Base-by-base conservation (phyloP, 768 basidiomycete species). In the Podaxis sp. region DNA sequence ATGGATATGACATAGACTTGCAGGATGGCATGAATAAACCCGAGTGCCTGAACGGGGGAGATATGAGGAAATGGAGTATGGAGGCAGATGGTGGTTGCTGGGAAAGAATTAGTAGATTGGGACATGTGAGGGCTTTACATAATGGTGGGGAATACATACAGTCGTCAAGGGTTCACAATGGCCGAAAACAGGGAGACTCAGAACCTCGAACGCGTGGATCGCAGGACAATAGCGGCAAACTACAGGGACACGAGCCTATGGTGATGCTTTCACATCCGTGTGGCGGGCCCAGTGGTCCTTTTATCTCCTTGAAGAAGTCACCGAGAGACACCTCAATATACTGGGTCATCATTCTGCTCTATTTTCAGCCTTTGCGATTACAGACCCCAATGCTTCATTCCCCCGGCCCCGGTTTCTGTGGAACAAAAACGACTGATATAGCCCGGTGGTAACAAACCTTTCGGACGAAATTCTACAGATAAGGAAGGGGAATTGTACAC, bases 21-120 rank as follows among this genome's bases (percentile, higher is more conserved):
- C 76, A 76, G 52, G 75, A 75, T 61, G 74, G 76, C 73, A 71
- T 71, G 52, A 40, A 64, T 21, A 57, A 55, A 37, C 28, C 44
- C 18, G 16, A 23, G 47, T n/a, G 46, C 57, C 36, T 58, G 50
- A 47, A 16, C 37, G 51, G 51, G 18, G 50, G 59, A 53, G 59
- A 53, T 53, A 60, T 36, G 59, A 58, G 47, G 11, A 50, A 25
- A 50, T 36, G 47, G 35, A 58, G 59, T 16, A 16, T 27, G 13
- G 48, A 18, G 13, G 52, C 40, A 36, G 32, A 48, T 27, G 51
- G 52, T 25, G 14, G 40, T 28, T 53, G 59, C 42, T 44, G 42
- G 42, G 42, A 44, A 21, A 13, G 18, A 23, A n/a, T 53, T 13
- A 23, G 28, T 27, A 16, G 7, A 21, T 6, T n/a, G 21, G 37